phyloP scores from a whole-genome alignment of 176 grass and related monocot genomes.

The Aegilops bicornis region DNA sequence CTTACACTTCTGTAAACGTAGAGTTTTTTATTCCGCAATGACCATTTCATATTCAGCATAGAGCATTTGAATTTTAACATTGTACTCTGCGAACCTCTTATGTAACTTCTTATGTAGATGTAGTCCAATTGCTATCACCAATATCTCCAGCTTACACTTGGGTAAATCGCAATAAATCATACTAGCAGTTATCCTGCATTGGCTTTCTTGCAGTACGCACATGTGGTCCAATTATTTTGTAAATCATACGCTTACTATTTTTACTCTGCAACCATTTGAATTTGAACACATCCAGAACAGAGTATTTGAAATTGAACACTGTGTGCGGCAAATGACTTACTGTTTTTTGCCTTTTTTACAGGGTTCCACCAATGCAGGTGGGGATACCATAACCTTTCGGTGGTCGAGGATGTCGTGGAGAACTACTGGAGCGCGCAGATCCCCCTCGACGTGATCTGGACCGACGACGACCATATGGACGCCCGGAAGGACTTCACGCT shows the following conservation, averaged over 20 bases:
- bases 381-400: conserved; percentile 92
- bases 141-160: no score
- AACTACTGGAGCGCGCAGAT: conserved; percentile 76
- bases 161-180: no score
- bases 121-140: no score
- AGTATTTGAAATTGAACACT: no score
- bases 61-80: neutral
- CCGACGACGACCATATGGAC: conserved; percentile 95
- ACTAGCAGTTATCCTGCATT: no score
- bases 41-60: neutral
- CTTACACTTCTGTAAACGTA: neutral
- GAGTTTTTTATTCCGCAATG: neutral
- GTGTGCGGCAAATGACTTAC: no score
- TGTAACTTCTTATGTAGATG: no score
- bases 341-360: conserved; percentile 25
- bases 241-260: no score
- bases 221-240: no score
- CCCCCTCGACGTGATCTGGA: conserved; percentile 95
- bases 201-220: no score
- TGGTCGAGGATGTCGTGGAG: conserved; percentile 81
- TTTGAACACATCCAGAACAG: neutral
- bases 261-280: no score
- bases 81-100: no score
- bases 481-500: conserved; percentile 88
- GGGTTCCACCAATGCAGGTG: conserved; percentile 97